Evolutionary conservation across 2,329 filamentous ascomycete species (phyloP), one percentile per base, ranked within the genome.

Genomic region (Plenodomus tracheiphilus): DNA sequence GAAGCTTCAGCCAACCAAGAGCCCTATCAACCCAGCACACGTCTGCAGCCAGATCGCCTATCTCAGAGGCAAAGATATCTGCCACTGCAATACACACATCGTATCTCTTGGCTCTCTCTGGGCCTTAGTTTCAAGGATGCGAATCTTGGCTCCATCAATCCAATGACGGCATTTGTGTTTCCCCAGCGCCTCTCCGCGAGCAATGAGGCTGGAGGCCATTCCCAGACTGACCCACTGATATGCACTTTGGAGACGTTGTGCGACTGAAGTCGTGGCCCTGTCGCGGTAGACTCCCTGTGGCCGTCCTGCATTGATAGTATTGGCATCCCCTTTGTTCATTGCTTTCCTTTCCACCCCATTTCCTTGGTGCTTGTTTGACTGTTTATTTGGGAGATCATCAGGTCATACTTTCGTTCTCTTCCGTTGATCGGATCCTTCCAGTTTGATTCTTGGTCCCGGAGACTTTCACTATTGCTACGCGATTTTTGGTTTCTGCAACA

Each of bases 381-480:
- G 46, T 36, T 36, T 11, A 21, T 21, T 37, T 39, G 46, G 40
- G 41, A 58, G 50, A 53, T 11, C 28, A 15, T 55, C 51, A 63
- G 56, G 49, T 51, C 48, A 54, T 15, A 32, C 15, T 11, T 59
- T 53, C 43, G 52, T 59, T 52, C 46, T 41, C 30, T 43, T 64
- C 67, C 64, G 65, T 69, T 68, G 66, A 70, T 43, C 65, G 66
- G 64, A 57, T 60, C 47, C 45, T 51, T 51, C 55, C 28, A 50
- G 46, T 65, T 61, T 43, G 20, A 47, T 62, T 62, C 47, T 25
- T 57, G 43, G 62, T 69, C 66, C 64, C 62, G 62, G 62, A 22
- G 65, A 66, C 66, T 45, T 47, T 52, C 50, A 43, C 49, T 53
- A 41, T 21, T 10, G 17, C 40, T 10, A 18, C 45, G 20, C 41